Evolutionary conservation across 257 asterid genomes (phyloP).

Genomic region (Buddleja alternifolia): DNA sequence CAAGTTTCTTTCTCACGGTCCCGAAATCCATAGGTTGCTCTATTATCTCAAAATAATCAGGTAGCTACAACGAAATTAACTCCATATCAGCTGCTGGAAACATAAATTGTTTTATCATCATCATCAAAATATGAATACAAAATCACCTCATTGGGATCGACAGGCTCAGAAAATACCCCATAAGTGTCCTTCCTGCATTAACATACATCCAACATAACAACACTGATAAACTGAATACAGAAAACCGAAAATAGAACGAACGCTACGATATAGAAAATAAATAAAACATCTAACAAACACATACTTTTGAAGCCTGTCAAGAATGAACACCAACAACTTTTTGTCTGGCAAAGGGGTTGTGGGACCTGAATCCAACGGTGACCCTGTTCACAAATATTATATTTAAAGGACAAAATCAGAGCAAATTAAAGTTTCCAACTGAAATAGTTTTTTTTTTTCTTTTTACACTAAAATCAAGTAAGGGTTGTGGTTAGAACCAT

Average conservation of each 20-base stretch:
- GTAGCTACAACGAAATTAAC: constrained; percentile 67
- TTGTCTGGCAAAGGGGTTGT: constrained; percentile 97
- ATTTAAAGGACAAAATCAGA: constrained; percentile 41
- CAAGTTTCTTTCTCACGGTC: constrained; percentile 84
- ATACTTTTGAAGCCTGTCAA: constrained; percentile 99
- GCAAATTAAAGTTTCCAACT: constrained; percentile 32
- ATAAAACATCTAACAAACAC: constrained; percentile 36
- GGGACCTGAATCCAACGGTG: constrained; percentile 86
- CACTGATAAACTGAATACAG: constrained; percentile 7
- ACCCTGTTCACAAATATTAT: constrained; percentile 76
- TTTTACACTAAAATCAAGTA: constrained; percentile 32
- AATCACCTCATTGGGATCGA: constrained; percentile 83
- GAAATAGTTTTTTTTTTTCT: neutral
- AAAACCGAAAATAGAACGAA: constrained; percentile 35
- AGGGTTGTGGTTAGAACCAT: constrained; percentile 54
- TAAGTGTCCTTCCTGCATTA: constrained; percentile 88
- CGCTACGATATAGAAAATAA: constrained; percentile 20
- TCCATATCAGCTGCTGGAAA: constrained; percentile 29
- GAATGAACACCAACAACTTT: constrained; percentile 88
- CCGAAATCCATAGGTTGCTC: constrained; percentile 96
- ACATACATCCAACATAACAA: constrained; percentile 28
- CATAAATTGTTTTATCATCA: constrained; percentile 4
- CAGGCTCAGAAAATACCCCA: constrained; percentile 95
- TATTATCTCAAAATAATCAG: constrained; percentile 90
- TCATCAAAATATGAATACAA: constrained; percentile 2